Evolutionary conservation across 768 basidiomycete genomes (phyloP).

Genomic region (Suillus brevipes): DNA sequence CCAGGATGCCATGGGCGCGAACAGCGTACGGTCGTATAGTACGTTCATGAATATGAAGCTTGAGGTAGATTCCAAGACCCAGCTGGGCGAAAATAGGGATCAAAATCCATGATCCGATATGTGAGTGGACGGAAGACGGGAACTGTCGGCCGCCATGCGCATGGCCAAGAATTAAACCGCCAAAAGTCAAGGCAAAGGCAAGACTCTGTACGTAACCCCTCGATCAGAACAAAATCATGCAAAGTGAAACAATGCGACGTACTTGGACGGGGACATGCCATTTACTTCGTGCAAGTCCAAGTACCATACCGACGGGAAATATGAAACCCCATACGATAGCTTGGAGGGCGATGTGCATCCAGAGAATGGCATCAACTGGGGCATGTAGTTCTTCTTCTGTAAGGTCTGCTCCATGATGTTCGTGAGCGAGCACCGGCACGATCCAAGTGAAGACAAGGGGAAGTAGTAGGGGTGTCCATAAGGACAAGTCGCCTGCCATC

Average conservation of each 20-base stretch:
- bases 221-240: neutral
- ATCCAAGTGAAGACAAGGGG: neutral
- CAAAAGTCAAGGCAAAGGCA: constrained; percentile 68
- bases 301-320: constrained; percentile 83
- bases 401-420: constrained; percentile 57
- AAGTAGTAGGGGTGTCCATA: neutral
- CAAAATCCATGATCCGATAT: constrained; percentile 52
- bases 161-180: constrained; percentile 82
- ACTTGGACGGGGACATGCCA: constrained; percentile 93
- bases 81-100: constrained; percentile 68
- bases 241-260: constrained; percentile 17
- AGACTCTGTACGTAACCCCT: constrained; percentile 44
- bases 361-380: constrained; percentile 76
- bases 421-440: constrained; percentile 43
- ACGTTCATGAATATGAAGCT: constrained; percentile 84
- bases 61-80: constrained; percentile 82
- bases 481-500: neutral
- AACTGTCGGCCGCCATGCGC: constrained; percentile 83
- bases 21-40: constrained; percentile 73
- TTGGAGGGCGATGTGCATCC: constrained; percentile 83
- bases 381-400: constrained; percentile 62
- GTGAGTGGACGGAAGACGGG: constrained; percentile 71
- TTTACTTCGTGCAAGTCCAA: constrained; percentile 73
- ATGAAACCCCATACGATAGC: constrained; percentile 79
- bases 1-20: constrained; percentile 70